phyloP scores from a whole-genome alignment of 352 stramenopile species.

The Ophiocytium majus region DNA sequence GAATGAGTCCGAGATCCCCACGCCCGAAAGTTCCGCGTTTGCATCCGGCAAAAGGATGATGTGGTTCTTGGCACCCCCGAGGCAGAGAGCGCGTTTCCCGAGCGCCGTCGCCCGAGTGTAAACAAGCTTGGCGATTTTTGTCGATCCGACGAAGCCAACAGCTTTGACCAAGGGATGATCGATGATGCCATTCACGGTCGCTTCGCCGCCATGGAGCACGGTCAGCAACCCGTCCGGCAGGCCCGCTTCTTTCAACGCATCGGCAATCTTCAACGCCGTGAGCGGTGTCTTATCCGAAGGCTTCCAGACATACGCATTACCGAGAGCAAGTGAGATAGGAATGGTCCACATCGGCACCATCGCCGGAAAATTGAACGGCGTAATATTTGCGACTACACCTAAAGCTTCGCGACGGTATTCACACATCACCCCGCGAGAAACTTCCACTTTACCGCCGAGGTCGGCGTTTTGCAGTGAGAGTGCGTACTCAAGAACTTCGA shows the following conservation, averaged over 20 bases:
- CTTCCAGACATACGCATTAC: conserved; percentile 92
- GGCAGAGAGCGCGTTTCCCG: conserved; percentile 85
- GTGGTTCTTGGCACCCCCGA: conserved; percentile 95
- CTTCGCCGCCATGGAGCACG: no score
- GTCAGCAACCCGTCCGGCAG: no score
- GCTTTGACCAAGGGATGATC: conserved; percentile 77
- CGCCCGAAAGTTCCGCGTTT: conserved; percentile 77
- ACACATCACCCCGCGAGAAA: conserved; percentile 76
- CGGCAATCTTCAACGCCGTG: conserved; percentile 80
- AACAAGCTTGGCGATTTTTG: conserved; percentile 83
- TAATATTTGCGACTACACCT: conserved; percentile 83
- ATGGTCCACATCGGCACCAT: conserved; percentile 93
- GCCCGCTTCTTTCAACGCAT: conserved; percentile 78
- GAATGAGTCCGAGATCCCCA: conserved; percentile 89
- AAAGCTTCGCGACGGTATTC: conserved; percentile 81
- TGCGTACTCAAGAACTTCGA: conserved; percentile 94
- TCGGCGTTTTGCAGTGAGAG: conserved; percentile 48
- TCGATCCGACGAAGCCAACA: conserved; percentile 91
- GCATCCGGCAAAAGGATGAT: conserved; percentile 87
- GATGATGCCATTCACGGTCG: conserved; percentile 83
- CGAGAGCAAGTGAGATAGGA: conserved; percentile 88
- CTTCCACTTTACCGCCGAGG: conserved; percentile 55
- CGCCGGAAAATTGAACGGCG: conserved; percentile 94
- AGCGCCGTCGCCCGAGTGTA: conserved; percentile 70
- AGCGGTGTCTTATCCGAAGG: conserved; percentile 90